A percentile compares a stretch with the other conserved stretches of the same genome.
phyloP scores from a whole-genome alignment of 352 stramenopile species.

The Phytophthora europaea region DNA sequence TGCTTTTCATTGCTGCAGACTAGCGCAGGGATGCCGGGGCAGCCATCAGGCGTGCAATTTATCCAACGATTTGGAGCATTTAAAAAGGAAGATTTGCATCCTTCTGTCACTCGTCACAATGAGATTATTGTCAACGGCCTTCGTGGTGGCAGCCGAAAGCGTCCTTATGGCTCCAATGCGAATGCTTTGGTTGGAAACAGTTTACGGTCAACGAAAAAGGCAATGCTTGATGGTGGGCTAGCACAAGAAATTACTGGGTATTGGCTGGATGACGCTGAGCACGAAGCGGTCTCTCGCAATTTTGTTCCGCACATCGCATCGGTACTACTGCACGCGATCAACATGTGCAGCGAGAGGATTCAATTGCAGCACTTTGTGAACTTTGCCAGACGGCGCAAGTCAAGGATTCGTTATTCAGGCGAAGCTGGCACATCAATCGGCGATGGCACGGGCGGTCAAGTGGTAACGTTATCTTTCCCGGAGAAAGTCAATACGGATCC shows the following conservation, averaged over 20 bases:
- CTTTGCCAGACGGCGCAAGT: conserved; percentile 86
- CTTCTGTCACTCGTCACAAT: conserved; percentile 62
- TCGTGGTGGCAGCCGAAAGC: conserved; percentile 48
- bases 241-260: conserved; percentile 40
- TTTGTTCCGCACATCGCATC: conserved; percentile 77
- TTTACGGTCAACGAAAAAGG: conserved; percentile 46
- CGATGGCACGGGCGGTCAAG: conserved; percentile 78
- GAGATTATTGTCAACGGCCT: conserved; percentile 44
- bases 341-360: conserved; percentile 87
- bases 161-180: conserved; percentile 31
- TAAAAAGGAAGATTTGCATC: conserved; percentile 78
- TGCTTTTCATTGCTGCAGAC: conserved; percentile 88
- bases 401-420: conserved; percentile 85
- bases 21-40: conserved; percentile 59
- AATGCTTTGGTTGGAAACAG: conserved; percentile 28
- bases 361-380: conserved; percentile 91
- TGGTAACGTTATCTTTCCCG: conserved; percentile 88
- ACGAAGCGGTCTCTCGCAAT: conserved; percentile 32
- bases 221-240: conserved; percentile 33
- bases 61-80: conserved; percentile 87
- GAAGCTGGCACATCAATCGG: conserved; percentile 68
- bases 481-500: conserved; percentile 88
- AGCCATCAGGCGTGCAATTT: conserved; percentile 84
- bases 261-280: conserved; percentile 43
- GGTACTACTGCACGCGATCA: conserved; percentile 85